Percentiles rank a stretch among this genome's conserved stretches.
Evolutionary conservation across 768 basidiomycete species (phyloP).

Genomic region (Boletus sp.): DNA sequence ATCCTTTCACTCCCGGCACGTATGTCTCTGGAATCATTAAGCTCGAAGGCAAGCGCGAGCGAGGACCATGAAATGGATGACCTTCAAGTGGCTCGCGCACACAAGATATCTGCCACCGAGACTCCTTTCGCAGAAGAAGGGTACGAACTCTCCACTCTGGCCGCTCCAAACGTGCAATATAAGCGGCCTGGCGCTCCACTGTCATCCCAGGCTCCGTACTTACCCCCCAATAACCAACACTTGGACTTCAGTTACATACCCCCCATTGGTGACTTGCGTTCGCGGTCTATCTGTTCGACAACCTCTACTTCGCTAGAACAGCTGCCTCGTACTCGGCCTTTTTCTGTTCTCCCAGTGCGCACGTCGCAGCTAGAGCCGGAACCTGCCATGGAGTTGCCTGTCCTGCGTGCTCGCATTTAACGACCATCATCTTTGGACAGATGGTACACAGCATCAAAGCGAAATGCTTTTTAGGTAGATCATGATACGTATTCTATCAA

Average conservation of each 20-base stretch:
- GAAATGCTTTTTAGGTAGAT: not conserved
- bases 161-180: not conserved
- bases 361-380: constrained; percentile 33
- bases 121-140: constrained; percentile 3
- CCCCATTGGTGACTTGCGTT: not conserved
- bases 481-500: no score
- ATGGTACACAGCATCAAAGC: no score
- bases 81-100: constrained; percentile 1
- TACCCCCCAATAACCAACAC: not conserved
- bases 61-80: constrained; percentile 31
- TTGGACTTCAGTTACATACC: not conserved
- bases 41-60: constrained; percentile 25
- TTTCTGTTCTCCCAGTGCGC: constrained; percentile 25
- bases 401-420: constrained; percentile 3
- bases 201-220: not conserved
- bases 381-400: constrained; percentile 32
- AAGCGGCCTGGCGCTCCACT: not conserved
- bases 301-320: not conserved
- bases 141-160: constrained; percentile 17
- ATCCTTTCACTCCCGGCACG: constrained; percentile 30
- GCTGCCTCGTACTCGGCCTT: constrained; percentile 14
- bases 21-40: constrained; percentile 30
- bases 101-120: not conserved
- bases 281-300: not conserved
- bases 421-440: not conserved